Percentiles rank a stretch among this genome's conserved stretches.
Evolutionary conservation across 2,329 filamentous ascomycete genomes (phyloP).

Genomic region (Sporothrix sp.): DNA sequence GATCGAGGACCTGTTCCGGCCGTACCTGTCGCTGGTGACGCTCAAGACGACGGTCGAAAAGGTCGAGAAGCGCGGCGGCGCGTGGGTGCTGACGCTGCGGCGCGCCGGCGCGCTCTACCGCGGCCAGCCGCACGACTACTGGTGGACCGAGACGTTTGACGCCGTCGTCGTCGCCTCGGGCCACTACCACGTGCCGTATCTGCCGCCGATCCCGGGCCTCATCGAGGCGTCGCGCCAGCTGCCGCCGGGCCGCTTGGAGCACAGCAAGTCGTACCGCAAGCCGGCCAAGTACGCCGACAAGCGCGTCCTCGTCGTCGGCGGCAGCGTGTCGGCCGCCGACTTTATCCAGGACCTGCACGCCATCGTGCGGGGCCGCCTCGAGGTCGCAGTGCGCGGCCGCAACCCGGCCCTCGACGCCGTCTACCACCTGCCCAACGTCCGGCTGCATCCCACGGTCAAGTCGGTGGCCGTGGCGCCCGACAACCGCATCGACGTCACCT

Average conservation of each 20-base stretch:
- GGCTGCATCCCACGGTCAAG: constrained; percentile 32
- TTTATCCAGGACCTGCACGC: constrained; percentile 20
- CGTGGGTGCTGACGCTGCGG: constrained; percentile 45
- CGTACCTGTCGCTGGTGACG: constrained; percentile 19
- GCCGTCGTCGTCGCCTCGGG: constrained; percentile 57
- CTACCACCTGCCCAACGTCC: constrained; percentile 43
- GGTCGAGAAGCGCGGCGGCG: constrained; percentile 36
- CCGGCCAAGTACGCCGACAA: constrained; percentile 38
- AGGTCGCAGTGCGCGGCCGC: constrained; percentile 37
- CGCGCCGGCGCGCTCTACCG: constrained; percentile 11
- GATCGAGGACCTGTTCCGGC: constrained; percentile 38
- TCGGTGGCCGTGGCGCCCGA: constrained; percentile 25
- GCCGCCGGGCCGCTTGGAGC: constrained; percentile 43
- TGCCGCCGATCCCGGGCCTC: constrained; percentile 36
- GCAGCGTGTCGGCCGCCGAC: constrained; percentile 52
- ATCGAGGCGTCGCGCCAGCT: constrained; percentile 33
- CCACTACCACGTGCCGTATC: constrained; percentile 55
- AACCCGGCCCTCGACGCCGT: constrained; percentile 44
- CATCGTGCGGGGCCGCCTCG: constrained; percentile 25
- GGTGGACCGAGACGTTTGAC: constrained; percentile 55
- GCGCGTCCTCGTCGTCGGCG: constrained; percentile 55
- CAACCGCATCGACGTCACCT: constrained; percentile 32
- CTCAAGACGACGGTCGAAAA: constrained; percentile 54
- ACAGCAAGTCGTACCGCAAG: constrained; percentile 45
- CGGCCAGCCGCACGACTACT: constrained; percentile 34